Percentiles rank a stretch among this genome's conserved stretches.
phyloP scores from a whole-genome alignment of 2,329 filamentous ascomycete species.

The Cercospora beticola region DNA sequence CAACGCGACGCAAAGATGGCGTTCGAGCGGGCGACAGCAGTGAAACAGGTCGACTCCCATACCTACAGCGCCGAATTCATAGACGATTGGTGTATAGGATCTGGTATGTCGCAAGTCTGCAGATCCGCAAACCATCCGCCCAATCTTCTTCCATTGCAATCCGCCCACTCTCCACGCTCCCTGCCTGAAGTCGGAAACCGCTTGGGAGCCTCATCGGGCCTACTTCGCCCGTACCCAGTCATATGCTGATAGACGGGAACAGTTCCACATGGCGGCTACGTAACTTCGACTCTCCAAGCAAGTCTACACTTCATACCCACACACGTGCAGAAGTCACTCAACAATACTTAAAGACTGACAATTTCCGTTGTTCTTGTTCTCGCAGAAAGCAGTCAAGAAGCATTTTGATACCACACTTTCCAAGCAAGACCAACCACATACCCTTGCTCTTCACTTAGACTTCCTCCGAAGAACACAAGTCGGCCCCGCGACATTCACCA shows the following conservation, averaged over 20 bases:
- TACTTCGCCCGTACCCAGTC: conserved; percentile 10
- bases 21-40: conserved; percentile 45
- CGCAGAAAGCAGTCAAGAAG: conserved; percentile 55
- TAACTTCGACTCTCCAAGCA: conserved; percentile 57
- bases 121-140: conserved; percentile 1
- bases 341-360: conserved; percentile 13
- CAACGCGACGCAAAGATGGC: conserved; percentile 22
- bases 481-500: conserved; percentile 57
- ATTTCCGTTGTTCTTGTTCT: background rate
- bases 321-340: conserved; percentile 3
- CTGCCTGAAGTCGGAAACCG: background rate
- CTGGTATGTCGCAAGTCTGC: conserved; percentile 46
- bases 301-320: background rate
- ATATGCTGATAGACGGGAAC: conserved; percentile 9
- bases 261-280: conserved; percentile 72
- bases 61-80: conserved; percentile 58
- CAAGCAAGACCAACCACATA: conserved; percentile 60
- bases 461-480: conserved; percentile 64
- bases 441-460: conserved; percentile 63
- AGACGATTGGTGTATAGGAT: conserved; percentile 65
- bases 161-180: conserved; percentile 10
- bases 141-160: conserved; percentile 15
- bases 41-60: conserved; percentile 54
- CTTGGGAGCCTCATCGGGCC: conserved; percentile 7
- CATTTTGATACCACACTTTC: conserved; percentile 61